phyloP scores from a whole-genome alignment of 1,284 basidiomycete species.

The Leccinum pallidistipes region DNA sequence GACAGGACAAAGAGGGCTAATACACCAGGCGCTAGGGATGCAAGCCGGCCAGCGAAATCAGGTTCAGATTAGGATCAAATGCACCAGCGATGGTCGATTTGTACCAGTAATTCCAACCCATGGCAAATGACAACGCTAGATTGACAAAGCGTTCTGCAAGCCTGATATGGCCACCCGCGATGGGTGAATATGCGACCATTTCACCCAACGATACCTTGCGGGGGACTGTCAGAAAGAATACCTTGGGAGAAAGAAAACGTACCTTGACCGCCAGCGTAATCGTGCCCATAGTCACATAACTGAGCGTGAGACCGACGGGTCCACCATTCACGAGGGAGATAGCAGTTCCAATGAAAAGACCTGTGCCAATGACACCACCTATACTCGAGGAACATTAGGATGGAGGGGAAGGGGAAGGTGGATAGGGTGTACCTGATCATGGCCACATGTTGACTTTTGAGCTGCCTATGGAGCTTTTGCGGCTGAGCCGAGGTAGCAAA shows the following conservation, averaged over 20 bases:
- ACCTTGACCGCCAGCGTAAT: constrained; percentile 44
- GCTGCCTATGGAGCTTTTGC: too few species aligned
- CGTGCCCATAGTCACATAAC: constrained; percentile 49
- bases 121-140: constrained; percentile 65
- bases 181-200: constrained; percentile 45
- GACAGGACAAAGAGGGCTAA: not conserved
- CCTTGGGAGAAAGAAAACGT: constrained; percentile 5
- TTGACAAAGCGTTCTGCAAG: constrained; percentile 72
- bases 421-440: constrained; percentile 18
- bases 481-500: too few species aligned
- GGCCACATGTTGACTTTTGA: too few species aligned
- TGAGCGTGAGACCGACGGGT: constrained; percentile 63
- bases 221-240: not conserved
- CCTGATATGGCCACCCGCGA: constrained; percentile 62
- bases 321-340: constrained; percentile 55
- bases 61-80: not conserved
- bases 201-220: constrained; percentile 39
- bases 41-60: not conserved
- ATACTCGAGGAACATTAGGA: constrained; percentile 39
- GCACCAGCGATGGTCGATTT: constrained; percentile 58
- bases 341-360: constrained; percentile 64
- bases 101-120: constrained; percentile 73
- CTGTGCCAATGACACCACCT: constrained; percentile 77
- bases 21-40: constrained; percentile 29
- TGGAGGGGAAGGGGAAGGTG: too few species aligned